phyloP scores from a whole-genome alignment of 202 grass and related monocot species.

The Carex arenaria region DNA sequence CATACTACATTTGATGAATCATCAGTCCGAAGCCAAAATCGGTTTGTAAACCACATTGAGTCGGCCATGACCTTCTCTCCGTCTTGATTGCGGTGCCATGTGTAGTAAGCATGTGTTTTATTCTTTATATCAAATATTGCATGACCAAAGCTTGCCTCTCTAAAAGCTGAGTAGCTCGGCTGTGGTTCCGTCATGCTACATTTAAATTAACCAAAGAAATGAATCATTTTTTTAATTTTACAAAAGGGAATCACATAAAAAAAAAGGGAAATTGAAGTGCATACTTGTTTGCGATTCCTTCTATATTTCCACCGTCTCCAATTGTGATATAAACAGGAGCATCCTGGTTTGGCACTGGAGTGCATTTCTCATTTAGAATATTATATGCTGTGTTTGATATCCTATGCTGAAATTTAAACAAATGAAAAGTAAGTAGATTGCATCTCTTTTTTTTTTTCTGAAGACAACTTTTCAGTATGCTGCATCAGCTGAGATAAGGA shows the following conservation, averaged over 20 bases:
- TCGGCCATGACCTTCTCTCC: constrained; percentile 53
- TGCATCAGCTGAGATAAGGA: background rate
- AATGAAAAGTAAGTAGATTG: background rate
- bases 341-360: constrained; percentile 38
- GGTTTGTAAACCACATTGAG: constrained; percentile 77
- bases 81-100: constrained; percentile 88
- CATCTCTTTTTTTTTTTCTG: background rate
- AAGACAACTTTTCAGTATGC: background rate
- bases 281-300: constrained; percentile 75
- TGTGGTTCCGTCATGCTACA: constrained; percentile 78
- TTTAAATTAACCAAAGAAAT: background rate
- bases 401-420: constrained; percentile 48
- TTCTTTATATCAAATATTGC: constrained; percentile 92
- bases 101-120: constrained; percentile 76
- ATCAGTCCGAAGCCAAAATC: constrained; percentile 51
- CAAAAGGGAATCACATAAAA: background rate
- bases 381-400: constrained; percentile 71
- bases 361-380: constrained; percentile 54
- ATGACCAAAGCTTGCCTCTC: constrained; percentile 91
- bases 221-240: background rate
- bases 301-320: constrained; percentile 73
- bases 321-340: constrained; percentile 76
- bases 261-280: background rate
- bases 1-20: constrained; percentile 34
- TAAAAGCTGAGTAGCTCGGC: constrained; percentile 80